Conservation (phyloP, 2,329 filamentous ascomycete species). For the Epicoccum nigrum region DNA sequence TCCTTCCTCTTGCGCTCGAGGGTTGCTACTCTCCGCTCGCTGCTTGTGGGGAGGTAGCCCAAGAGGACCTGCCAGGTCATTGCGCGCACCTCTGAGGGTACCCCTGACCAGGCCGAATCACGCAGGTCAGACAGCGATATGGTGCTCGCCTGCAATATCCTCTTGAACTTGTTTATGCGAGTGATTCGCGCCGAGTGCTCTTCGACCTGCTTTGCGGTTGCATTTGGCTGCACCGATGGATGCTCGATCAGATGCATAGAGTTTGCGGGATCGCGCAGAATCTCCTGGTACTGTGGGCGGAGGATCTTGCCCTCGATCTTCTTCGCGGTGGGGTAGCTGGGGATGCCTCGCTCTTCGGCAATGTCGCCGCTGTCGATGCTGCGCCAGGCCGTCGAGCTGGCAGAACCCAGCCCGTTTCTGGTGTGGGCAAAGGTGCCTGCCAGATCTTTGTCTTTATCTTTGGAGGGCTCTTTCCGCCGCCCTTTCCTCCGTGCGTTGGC, state of each 20-base stretch:
- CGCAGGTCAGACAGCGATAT: conserved; percentile 85
- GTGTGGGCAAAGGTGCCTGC: conserved; percentile 36
- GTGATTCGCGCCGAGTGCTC: conserved; percentile 85
- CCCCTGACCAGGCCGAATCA: conserved; percentile 87
- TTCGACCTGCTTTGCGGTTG: conserved; percentile 82
- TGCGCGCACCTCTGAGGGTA: conserved; percentile 92
- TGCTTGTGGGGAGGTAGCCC: conserved; percentile 95
- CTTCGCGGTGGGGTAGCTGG: conserved; percentile 85
- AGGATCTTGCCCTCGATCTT: conserved; percentile 94
- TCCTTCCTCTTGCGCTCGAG: conserved; percentile 95
- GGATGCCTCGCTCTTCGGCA: conserved; percentile 82
- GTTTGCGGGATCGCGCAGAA: conserved; percentile 84
- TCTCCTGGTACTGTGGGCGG: conserved; percentile 96
- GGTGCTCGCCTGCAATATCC: conserved; percentile 87
- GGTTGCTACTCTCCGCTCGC: conserved; percentile 86
- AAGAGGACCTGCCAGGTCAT: conserved; percentile 99
- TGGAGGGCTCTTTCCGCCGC: conserved; percentile 53
- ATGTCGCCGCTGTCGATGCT: conserved; percentile 88
- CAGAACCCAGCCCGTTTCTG: conserved; percentile 24
- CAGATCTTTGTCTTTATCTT: conserved; percentile 54
- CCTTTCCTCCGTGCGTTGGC: conserved; percentile 84
- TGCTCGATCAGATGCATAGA: conserved; percentile 93
- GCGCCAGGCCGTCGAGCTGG: conserved; percentile 54
- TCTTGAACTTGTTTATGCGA: conserved; percentile 98
- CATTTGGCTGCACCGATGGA: conserved; percentile 73